These are phyloP conservation scores for Rhytidhysteron rufulum DNA, from an alignment of 2,329 filamentous ascomycete genomes.

Conservation along the genomic window DNA sequence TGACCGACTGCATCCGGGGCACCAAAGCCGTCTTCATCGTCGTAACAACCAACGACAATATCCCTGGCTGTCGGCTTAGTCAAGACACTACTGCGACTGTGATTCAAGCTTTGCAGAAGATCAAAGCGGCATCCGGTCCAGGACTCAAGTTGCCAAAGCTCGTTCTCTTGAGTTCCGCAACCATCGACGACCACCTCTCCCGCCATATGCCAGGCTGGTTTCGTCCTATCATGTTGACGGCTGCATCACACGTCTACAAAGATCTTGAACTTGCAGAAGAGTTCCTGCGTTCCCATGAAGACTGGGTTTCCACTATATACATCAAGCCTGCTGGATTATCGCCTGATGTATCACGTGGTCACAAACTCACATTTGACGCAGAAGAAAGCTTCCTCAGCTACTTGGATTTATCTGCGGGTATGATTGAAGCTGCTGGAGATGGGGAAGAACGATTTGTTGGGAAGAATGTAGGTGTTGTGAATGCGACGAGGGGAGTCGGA, in stretches of 20 bases:
- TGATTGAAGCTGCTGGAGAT: slow-evolving; percentile 46
- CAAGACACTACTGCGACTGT: slow-evolving; percentile 36
- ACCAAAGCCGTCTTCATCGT: slow-evolving; percentile 40
- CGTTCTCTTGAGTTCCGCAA: slow-evolving; percentile 43
- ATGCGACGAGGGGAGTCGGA: slow-evolving; percentile 20
- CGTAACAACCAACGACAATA: slow-evolving; percentile 39
- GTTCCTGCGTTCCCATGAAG: slow-evolving; percentile 33
- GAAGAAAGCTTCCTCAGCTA: slow-evolving; percentile 41
- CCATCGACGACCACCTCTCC: slow-evolving; percentile 38
- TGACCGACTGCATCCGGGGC: slow-evolving; percentile 36
- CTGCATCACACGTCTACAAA: slow-evolving; percentile 37
- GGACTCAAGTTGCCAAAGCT: slow-evolving; percentile 34
- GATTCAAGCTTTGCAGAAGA: slow-evolving; percentile 32
- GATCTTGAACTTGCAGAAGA: slow-evolving; percentile 37
- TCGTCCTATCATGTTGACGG: slow-evolving; percentile 22
- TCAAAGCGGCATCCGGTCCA: slow-evolving; percentile 9
- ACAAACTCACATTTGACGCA: slow-evolving; percentile 37
- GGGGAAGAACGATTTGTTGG: slow-evolving; percentile 9
- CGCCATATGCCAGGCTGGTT: slow-evolving; percentile 24
- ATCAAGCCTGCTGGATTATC: slow-evolving; percentile 46
- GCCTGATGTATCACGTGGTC: too few relatives aligned
- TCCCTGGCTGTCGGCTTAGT: slow-evolving; percentile 38
- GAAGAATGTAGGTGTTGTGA: slow-evolving; percentile 24
- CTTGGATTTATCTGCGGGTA: slow-evolving; percentile 44
- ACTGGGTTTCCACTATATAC: slow-evolving; percentile 39